Evolutionary conservation across 768 basidiomycete genomes (phyloP), one percentile per base, ranked within the genome.

Genomic region (Auricularia auricula-judae): DNA sequence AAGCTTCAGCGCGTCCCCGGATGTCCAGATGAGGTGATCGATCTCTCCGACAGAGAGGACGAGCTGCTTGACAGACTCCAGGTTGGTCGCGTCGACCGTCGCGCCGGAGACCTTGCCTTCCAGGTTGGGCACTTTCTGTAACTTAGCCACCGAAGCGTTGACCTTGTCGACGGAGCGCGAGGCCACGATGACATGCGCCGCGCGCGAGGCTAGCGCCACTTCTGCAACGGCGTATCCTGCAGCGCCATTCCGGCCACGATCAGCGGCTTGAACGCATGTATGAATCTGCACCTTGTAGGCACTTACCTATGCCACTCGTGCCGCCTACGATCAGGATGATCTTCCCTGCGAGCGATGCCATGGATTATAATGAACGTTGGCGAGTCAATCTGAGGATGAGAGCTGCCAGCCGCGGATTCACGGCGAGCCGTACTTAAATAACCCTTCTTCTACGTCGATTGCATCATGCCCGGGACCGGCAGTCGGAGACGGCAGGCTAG

Each of bases 321-420:
- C 66, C 12, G 3, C 58, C 66, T 14, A 67, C 44, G 35, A 67
- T 35, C n/a, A 67, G 44, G 7, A 67, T 36, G n/a, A 39, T 67
- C 58, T 67, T 36, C 4, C 63, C 63, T 44, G 61, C 35, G 16
- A 64, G 54, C 21, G 60, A 61, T n/a, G 64, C 54, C 64, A 64
- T 64, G 14, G 47, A 10, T 3, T 29, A 29, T 29, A 2, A 29
- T 29, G 29, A 29, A 29, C 29, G 29, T 29, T 29, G 29, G 29
- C 29, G 29, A 29, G 29, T 29, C 29, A 2, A 29, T 29, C 29
- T 29, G 29, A 29, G 29, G 29, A 29, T 29, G 29, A 29, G 29
- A 29, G 29, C 29, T 29, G 29, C 3, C 29, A 29, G 29, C 29
- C 3, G 29, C 29, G 29, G 29, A 29, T 29, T 29, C 29, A 29